These are phyloP conservation scores for Acacia melanoxylon DNA, from an alignment of 306 rosid species.

Conservation along the genomic window DNA sequence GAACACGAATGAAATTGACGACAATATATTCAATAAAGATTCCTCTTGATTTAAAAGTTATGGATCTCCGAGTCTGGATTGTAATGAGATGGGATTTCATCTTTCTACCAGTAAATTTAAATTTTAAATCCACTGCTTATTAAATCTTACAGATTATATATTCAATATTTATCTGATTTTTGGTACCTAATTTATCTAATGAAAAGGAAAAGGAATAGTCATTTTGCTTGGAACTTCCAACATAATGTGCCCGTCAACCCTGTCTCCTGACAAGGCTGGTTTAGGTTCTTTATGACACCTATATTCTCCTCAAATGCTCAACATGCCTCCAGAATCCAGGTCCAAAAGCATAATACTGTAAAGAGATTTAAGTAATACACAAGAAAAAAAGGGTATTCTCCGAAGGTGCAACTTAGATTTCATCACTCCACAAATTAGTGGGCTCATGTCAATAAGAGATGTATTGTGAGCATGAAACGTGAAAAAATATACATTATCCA, in stretches of 20 bases:
- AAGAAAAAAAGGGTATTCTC: not conserved
- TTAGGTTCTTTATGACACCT: not conserved
- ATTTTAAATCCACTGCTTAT: not conserved
- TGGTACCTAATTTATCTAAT: not conserved
- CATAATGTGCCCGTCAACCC: not conserved
- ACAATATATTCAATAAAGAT: not conserved
- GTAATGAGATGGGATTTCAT: constrained; percentile 19
- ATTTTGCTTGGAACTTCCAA: constrained; percentile 19
- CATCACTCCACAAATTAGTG: constrained; percentile 8
- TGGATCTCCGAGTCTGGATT: constrained; percentile 22
- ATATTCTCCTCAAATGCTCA: constrained; percentile 3
- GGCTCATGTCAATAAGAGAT: constrained; percentile 7
- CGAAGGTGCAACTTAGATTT: not conserved
- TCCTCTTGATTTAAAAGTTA: not conserved
- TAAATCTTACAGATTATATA: constrained; percentile 5
- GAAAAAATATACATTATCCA: constrained; percentile 14
- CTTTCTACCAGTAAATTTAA: constrained; percentile 8
- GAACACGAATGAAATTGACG: not conserved
- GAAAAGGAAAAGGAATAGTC: constrained; percentile 10
- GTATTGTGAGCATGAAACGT: not conserved
- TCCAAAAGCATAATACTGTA: not conserved
- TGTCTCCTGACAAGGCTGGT: constrained; percentile 16
- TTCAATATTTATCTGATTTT: not conserved
- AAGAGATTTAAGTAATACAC: not conserved
- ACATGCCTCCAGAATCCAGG: constrained; percentile 7